Evolutionary conservation across 2,329 filamentous ascomycete species (phyloP).

Genomic region (Berkeleyomyces basicola): DNA sequence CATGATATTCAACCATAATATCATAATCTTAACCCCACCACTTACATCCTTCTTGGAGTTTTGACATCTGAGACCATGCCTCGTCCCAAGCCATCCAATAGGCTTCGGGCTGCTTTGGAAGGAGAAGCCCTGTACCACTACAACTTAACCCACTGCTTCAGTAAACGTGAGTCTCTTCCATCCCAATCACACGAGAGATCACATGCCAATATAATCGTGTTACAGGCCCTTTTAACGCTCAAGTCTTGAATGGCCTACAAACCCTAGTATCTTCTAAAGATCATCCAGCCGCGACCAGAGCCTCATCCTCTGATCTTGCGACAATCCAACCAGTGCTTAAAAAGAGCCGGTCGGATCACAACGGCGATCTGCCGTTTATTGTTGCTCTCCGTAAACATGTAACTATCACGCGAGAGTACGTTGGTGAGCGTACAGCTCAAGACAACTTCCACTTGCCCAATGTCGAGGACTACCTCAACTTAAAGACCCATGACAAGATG

Average conservation of each 20-base stretch:
- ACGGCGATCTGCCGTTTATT: not conserved
- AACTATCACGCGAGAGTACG: not conserved
- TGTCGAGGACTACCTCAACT: not conserved
- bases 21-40: too few relatives aligned
- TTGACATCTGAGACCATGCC: too few relatives aligned
- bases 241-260: not conserved
- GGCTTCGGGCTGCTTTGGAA: too few relatives aligned
- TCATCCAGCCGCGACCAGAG: not conserved
- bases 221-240: not conserved
- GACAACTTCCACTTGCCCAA: not conserved
- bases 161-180: not conserved
- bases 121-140: not conserved
- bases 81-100: too few relatives aligned
- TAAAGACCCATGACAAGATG: not conserved
- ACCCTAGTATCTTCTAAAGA: not conserved
- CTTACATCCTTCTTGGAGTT: too few relatives aligned
- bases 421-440: not conserved
- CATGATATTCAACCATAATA: too few relatives aligned
- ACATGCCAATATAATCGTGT: not conserved
- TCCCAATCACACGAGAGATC: not conserved
- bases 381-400: not conserved
- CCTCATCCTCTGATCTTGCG: not conserved
- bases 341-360: not conserved
- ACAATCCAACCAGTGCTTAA: not conserved
- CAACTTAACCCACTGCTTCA: not conserved